phyloP scores from a whole-genome alignment of 2,329 filamentous ascomycete species.

The Fusarium annulatum region DNA sequence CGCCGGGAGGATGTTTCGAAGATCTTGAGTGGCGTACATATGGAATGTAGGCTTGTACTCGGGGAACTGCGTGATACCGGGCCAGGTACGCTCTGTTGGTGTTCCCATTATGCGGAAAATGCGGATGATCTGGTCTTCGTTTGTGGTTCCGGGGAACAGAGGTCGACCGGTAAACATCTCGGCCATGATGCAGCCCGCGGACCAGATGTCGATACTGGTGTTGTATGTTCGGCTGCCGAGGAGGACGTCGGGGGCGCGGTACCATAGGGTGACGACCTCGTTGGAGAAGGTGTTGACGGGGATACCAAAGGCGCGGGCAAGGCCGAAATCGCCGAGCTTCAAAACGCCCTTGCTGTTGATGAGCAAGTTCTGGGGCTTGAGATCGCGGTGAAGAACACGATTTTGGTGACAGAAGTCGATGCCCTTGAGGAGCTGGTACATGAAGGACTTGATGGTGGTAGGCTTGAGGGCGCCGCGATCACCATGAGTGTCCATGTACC shows the following conservation, averaged over 20 bases:
- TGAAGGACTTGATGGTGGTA: conserved; percentile 96
- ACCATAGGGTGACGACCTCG: conserved; percentile 98
- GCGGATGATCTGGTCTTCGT: conserved; percentile 95
- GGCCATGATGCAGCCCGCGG: conserved; percentile 98
- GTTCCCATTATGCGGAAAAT: conserved; percentile 99
- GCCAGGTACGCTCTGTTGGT: conserved; percentile 94
- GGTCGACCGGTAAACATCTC: conserved; percentile 98
- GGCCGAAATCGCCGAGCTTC: conserved; percentile 94
- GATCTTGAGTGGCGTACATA: conserved; percentile 91
- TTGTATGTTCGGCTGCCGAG: conserved; percentile 96
- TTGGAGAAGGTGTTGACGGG: conserved; percentile 99
- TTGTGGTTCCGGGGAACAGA: conserved; percentile 96
- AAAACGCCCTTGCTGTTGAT: conserved; percentile 92
- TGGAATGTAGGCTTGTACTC: conserved; percentile 98
- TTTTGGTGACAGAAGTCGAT: conserved; percentile 99
- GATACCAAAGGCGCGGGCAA: conserved; percentile 94
- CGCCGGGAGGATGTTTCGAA: conserved; percentile 86
- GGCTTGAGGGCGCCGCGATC: conserved; percentile 91
- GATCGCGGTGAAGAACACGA: conserved; percentile 91
- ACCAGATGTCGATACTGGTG: conserved; percentile 99
- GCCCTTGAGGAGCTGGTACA: conserved; percentile 95
- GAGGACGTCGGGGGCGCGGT: conserved; percentile 94
- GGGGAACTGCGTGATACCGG: conserved; percentile 92
- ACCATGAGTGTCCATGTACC: conserved; percentile 96
- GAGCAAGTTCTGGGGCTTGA: conserved; percentile 96